Percentiles rank a stretch among this genome's conserved stretches.
These are phyloP conservation scores for Fusarium phyllophilum DNA, from an alignment of 2,329 filamentous ascomycete genomes.

Conservation along the genomic window DNA sequence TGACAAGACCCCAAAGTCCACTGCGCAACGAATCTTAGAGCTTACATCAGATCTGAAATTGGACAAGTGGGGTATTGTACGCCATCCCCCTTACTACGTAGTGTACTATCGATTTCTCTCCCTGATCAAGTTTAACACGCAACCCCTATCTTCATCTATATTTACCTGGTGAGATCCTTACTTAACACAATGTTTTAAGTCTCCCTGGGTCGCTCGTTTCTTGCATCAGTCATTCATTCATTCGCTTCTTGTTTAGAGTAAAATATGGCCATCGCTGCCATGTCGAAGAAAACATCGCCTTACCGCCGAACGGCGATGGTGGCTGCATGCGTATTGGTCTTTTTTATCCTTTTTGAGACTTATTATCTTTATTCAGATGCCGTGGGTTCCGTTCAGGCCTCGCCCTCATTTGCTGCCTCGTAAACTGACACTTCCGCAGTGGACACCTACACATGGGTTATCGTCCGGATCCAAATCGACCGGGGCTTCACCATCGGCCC, in stretches of 20 bases:
- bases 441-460: conserved; percentile 23
- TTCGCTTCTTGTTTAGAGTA: background rate
- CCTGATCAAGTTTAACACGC: conserved; percentile 5
- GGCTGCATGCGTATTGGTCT: conserved; percentile 4
- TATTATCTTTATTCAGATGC: conserved; percentile 20
- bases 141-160: conserved; percentile 6
- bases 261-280: conserved; percentile 11
- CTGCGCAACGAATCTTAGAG: background rate
- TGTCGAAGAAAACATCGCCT: conserved; percentile 9
- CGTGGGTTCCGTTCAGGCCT: conserved; percentile 8
- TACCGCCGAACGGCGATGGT: conserved; percentile 15
- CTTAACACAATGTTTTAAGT: background rate
- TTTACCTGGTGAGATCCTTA: background rate
- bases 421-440: conserved; percentile 11
- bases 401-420: background rate
- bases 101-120: conserved; percentile 10
- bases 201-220: background rate
- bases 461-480: conserved; percentile 10
- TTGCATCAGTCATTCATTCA: background rate
- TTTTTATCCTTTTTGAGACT: conserved; percentile 24
- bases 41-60: conserved; percentile 22
- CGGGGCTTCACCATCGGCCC: conserved; percentile 7
- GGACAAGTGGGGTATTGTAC: conserved; percentile 8
- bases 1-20: background rate
- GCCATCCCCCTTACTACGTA: conserved; percentile 17